A percentile compares a stretch with the other conserved stretches of the same genome.
Conservation (phyloP, 306 rosid genomes). For the Boehmeria nivea region DNA sequence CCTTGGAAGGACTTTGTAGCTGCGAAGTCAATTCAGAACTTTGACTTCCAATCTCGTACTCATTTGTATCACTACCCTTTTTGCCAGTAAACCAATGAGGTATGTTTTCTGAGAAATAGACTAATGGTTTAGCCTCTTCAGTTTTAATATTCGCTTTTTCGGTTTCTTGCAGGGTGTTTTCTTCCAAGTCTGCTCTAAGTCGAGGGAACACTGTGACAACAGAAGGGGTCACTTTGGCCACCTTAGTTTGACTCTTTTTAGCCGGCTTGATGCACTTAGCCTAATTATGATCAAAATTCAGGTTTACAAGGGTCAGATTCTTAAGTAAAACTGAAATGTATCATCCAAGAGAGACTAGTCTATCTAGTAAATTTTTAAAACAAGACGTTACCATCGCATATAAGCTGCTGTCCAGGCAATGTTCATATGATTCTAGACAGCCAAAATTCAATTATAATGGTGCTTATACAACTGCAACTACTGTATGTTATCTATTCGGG, state of each 20-base stretch:
- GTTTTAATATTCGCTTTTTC: slow-evolving; percentile 21
- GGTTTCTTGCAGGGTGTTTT: slow-evolving; percentile 21
- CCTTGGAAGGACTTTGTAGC: slow-evolving; percentile 32
- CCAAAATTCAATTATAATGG: no score
- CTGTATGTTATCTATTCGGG: background rate
- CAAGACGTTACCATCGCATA: slow-evolving; percentile 1
- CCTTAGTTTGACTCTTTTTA: slow-evolving; percentile 28
- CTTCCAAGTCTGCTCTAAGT: slow-evolving; percentile 28
- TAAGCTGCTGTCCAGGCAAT: slow-evolving; percentile 2
- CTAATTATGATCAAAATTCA: slow-evolving; percentile 33
- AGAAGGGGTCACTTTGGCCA: slow-evolving; percentile 33
- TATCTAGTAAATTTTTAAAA: background rate
- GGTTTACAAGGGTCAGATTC: slow-evolving; percentile 9
- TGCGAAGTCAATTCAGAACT: slow-evolving; percentile 38
- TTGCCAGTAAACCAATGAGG: no score
- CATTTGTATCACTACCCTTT: slow-evolving; percentile 21
- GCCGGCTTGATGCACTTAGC: slow-evolving; percentile 43
- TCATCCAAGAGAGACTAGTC: no score
- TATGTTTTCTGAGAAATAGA: slow-evolving; percentile 21
- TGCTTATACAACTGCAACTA: background rate
- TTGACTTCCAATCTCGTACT: slow-evolving; percentile 37
- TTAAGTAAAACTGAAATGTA: background rate
- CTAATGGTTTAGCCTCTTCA: slow-evolving; percentile 28
- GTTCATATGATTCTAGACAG: background rate
- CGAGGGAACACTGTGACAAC: slow-evolving; percentile 14